Conservation (phyloP, 805 yeast species). For the Citeromyces matritensis region DNA sequence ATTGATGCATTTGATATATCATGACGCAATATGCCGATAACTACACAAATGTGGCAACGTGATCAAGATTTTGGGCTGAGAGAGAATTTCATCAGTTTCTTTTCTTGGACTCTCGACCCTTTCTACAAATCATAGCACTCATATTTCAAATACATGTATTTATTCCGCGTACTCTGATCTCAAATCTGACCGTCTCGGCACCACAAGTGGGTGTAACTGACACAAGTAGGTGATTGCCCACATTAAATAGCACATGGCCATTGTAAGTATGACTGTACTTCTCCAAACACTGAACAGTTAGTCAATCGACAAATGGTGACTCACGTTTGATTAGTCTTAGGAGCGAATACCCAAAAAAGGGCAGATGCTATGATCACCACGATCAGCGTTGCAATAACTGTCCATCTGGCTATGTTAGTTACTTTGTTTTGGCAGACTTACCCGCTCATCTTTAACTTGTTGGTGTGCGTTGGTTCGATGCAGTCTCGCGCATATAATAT, state of each 20-base stretch:
- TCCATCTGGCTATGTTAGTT: constrained; percentile 31
- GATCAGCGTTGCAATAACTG: constrained; percentile 51
- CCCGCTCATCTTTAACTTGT: constrained; percentile 6
- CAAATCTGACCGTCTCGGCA: constrained; percentile 78
- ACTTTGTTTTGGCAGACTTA: constrained; percentile 3
- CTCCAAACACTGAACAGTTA: constrained; percentile 39
- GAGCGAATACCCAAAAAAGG: constrained; percentile 77
- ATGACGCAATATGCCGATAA: no score
- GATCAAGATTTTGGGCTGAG: no score
- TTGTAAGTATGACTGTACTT: constrained; percentile 54
- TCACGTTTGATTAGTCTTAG: constrained; percentile 62
- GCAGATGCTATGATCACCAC: constrained; percentile 42
- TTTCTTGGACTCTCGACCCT: no score
- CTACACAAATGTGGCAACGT: no score
- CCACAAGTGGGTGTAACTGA: constrained; percentile 84
- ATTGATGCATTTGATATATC: no score
- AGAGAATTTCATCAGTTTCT: no score
- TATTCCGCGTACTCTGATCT: constrained; percentile 58
- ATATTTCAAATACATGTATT: constrained; percentile 1
- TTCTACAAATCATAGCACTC: no score
- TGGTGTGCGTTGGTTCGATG: neutral
- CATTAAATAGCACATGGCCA: constrained; percentile 49
- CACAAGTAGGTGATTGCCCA: constrained; percentile 75
- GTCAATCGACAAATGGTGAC: constrained; percentile 10
- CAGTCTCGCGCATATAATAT: neutral